Percentiles rank a stretch among this genome's conserved stretches.
These are phyloP conservation scores for Cryptococcus wingfieldii DNA, from an alignment of 1,284 basidiomycete species.

Conservation along the genomic window DNA sequence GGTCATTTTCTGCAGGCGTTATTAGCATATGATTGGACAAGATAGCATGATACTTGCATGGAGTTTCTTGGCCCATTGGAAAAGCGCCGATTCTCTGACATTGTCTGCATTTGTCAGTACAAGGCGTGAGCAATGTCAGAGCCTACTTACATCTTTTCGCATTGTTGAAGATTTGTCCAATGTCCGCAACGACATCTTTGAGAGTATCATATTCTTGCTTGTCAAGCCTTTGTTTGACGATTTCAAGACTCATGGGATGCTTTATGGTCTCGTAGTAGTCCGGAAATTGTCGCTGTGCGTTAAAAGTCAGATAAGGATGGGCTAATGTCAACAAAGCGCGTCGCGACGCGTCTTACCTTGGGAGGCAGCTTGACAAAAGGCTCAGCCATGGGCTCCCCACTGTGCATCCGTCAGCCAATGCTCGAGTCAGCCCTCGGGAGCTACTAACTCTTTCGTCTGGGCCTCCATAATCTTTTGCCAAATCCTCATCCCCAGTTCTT, in stretches of 20 bases:
- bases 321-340: not conserved
- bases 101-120: constrained; percentile 33
- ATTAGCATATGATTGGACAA: not conserved
- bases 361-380: constrained; percentile 44
- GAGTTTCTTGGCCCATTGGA: constrained; percentile 45
- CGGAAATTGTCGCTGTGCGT: constrained; percentile 34
- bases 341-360: constrained; percentile 27
- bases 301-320: not conserved
- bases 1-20: constrained; percentile 30
- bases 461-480: constrained; percentile 33
- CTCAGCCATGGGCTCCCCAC: constrained; percentile 34
- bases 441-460: constrained; percentile 33
- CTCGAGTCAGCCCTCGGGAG: not conserved
- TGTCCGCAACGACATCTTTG: constrained; percentile 33
- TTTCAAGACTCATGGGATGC: constrained; percentile 43
- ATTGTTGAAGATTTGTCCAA: constrained; percentile 45
- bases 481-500: constrained; percentile 29
- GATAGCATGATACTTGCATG: constrained; percentile 29
- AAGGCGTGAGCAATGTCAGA: not conserved
- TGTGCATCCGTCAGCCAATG: constrained; percentile 1
- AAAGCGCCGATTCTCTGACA: constrained; percentile 42
- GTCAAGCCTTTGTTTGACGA: constrained; percentile 36
- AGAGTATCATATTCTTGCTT: constrained; percentile 28
- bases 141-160: constrained; percentile 42
- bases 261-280: constrained; percentile 48